A percentile compares a stretch with the other conserved stretches of the same genome.
Conservation (phyloP, 73 alveolate genomes). For the Blepharisma japonicum region DNA sequence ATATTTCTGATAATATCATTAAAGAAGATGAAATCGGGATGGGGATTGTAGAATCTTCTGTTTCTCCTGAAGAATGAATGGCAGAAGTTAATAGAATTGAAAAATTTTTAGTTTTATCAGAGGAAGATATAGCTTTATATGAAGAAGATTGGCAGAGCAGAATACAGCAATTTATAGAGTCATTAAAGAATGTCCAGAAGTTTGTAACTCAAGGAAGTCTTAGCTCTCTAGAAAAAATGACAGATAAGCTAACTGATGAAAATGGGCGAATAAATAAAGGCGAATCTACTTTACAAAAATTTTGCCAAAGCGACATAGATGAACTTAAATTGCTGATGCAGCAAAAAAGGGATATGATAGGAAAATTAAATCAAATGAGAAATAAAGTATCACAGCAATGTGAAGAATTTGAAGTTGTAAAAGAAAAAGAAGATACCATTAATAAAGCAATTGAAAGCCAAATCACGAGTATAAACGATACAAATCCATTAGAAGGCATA, state of each 20-base stretch:
- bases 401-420: too few relatives aligned
- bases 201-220: background rate
- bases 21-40: background rate
- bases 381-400: too few relatives aligned
- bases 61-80: slow-evolving; percentile 57
- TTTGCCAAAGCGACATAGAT: background rate
- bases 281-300: background rate
- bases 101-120: slow-evolving; percentile 22
- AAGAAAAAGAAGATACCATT: too few relatives aligned
- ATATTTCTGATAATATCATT: background rate
- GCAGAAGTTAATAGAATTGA: slow-evolving; percentile 42
- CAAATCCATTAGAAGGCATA: too few relatives aligned
- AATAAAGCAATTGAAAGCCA: too few relatives aligned
- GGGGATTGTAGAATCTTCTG: slow-evolving; percentile 32
- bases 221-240: background rate
- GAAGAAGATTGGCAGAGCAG: background rate
- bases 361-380: too few relatives aligned
- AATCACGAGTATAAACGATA: too few relatives aligned
- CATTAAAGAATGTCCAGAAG: background rate
- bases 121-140: background rate
- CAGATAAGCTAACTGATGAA: background rate
- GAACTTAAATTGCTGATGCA: background rate
- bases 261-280: background rate
- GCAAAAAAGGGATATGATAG: background rate
- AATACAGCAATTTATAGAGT: slow-evolving; percentile 4